These are phyloP conservation scores for Chaetomiaceae sp. DNA, from an alignment of 2,329 filamentous ascomycete genomes.

Conservation along the genomic window DNA sequence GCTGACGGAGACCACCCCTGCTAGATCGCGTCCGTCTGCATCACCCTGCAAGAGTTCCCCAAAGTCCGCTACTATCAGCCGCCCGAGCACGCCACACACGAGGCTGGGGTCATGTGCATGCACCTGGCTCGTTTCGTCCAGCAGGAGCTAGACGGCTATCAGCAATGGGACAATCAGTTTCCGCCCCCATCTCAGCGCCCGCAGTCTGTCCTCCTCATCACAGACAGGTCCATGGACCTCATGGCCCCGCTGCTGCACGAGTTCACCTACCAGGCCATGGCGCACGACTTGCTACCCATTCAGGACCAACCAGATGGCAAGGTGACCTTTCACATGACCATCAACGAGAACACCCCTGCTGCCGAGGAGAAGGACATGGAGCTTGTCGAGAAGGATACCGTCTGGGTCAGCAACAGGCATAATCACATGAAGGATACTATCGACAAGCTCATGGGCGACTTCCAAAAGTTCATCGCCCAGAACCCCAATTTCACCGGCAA, in stretches of 20 bases:
- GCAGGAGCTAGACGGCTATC: constrained; percentile 84
- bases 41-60: constrained; percentile 89
- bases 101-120: constrained; percentile 80
- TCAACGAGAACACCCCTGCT: constrained; percentile 67
- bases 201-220: constrained; percentile 76
- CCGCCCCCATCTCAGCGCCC: constrained; percentile 75
- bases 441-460: constrained; percentile 86
- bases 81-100: constrained; percentile 69
- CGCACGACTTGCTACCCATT: constrained; percentile 84
- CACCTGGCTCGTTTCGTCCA: constrained; percentile 90
- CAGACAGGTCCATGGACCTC: constrained; percentile 89
- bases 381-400: constrained; percentile 81
- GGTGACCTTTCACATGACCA: constrained; percentile 72
- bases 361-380: constrained; percentile 87
- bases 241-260: constrained; percentile 86
- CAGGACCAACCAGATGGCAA: constrained; percentile 84
- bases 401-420: constrained; percentile 94
- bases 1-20: constrained; percentile 4
- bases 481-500: constrained; percentile 88
- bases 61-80: constrained; percentile 80
- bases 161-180: constrained; percentile 77
- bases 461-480: constrained; percentile 82
- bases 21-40: constrained; percentile 80
- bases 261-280: constrained; percentile 98
- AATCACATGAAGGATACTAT: constrained; percentile 98